Percentiles rank a stretch among this genome's conserved stretches.
These are phyloP conservation scores for Xylaria venustula DNA, from an alignment of 495 filamentous ascomycete genomes.

Conservation along the genomic window DNA sequence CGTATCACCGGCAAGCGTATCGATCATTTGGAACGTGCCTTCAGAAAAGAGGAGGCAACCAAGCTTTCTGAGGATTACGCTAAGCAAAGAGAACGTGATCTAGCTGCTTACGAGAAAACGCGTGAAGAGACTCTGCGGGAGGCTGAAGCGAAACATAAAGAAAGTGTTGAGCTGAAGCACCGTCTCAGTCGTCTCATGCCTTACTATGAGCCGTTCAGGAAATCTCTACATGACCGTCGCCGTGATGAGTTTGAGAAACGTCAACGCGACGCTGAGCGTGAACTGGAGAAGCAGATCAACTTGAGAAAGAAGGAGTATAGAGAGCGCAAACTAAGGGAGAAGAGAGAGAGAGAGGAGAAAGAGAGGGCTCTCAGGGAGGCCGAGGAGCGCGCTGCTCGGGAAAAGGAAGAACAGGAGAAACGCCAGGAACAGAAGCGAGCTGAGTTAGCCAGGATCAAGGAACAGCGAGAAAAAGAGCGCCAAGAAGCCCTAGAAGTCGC, in stretches of 20 bases:
- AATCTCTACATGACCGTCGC: slow-evolving; percentile 76
- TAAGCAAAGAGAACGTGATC: slow-evolving; percentile 74
- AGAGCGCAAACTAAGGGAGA: slow-evolving; percentile 73
- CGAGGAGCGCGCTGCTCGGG: slow-evolving; percentile 72
- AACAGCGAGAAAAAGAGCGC: slow-evolving; percentile 79
- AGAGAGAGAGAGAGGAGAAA: slow-evolving; percentile 75
- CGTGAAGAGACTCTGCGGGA: slow-evolving; percentile 76
- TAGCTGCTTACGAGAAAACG: slow-evolving; percentile 73
- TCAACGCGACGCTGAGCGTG: slow-evolving; percentile 81
- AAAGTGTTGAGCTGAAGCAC: slow-evolving; percentile 88
- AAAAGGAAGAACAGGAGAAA: slow-evolving; percentile 77
- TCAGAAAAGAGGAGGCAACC: slow-evolving; percentile 91
- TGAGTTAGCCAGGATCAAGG: slow-evolving; percentile 70
- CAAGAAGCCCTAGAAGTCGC: slow-evolving; percentile 53
- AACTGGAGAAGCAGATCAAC: slow-evolving; percentile 85
- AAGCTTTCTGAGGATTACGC: slow-evolving; percentile 86
- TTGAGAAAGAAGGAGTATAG: slow-evolving; percentile 78
- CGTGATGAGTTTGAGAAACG: slow-evolving; percentile 95
- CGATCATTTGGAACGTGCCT: slow-evolving; percentile 95
- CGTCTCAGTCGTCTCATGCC: slow-evolving; percentile 79
- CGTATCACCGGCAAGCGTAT: slow-evolving; percentile 92
- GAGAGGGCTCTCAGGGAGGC: slow-evolving; percentile 75
- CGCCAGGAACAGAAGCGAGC: slow-evolving; percentile 66
- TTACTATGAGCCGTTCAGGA: slow-evolving; percentile 76
- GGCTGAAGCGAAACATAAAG: slow-evolving; percentile 79